Base-by-base conservation (phyloP, 495 filamentous ascomycete species). In the Hypoxylon crocopeplum region DNA sequence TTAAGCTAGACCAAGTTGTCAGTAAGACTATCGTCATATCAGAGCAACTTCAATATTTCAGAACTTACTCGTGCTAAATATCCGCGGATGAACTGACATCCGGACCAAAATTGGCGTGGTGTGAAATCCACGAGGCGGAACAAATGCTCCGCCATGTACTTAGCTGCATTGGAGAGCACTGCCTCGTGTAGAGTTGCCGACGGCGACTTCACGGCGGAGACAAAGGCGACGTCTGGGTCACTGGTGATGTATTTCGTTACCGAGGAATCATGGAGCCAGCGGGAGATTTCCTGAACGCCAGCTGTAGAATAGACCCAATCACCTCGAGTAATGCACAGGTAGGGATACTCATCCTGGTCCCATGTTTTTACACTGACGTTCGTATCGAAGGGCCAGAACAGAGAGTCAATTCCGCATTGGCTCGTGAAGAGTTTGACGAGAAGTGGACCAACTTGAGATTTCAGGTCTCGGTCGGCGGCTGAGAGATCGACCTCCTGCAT, bases 261-360 rank as follows among this genome's bases (percentile, higher is more conserved):
- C 3, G 66, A 67, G 7, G 73, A 72, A 48, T 75, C 69, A 7
- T 41, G 48, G 17, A 76, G 42, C 73, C 72, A 74, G 8, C 69
- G 53, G 1, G 69, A 52, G n/a, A 75, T 37, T 41, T 71, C 60
- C 7, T 49, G 53, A 2, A 70, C 55, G 1, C 69, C 71, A 5
- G 41, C 42, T 12, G 60, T 62, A n/a, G 60, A 69, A 16, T 72
- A 69, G 0, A 73, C 15, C 73, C 73, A 76, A 40, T 67, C 63
- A 7, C 19, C n/a, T 12, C 67, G 50, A 8, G 56, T 21, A 17
- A 59, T 47, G 4, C 55, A 46, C 25, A 61, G 8, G 12, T 46
- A 40, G 1, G 20, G 12, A 7, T 62, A 55, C 24, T 69, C 67
- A 8, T 40, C 51, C 29, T 36, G 40, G 22, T 69, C 59, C 67